Percentiles rank a stretch among this genome's conserved stretches.
Conservation (phyloP, 2,329 filamentous ascomycete genomes). For the Drechslerella coelobrocha region DNA sequence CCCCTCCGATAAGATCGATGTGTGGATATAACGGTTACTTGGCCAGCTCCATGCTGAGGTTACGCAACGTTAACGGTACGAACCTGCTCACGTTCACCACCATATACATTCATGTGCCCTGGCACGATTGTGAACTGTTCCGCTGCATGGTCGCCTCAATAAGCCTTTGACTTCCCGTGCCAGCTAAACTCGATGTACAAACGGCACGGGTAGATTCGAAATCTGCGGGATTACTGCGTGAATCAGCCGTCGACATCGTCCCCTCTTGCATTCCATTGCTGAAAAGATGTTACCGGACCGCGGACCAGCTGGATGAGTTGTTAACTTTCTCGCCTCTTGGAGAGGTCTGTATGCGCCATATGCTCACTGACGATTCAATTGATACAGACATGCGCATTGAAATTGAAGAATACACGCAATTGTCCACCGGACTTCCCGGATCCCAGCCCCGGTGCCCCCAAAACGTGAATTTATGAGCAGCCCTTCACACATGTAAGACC, state of each 20-base stretch:
- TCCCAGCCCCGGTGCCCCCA: background rate
- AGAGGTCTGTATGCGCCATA: background rate
- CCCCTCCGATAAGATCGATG: conserved; percentile 23
- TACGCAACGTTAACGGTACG: conserved; percentile 11
- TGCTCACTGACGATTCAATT: background rate
- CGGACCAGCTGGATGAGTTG: conserved; percentile 33
- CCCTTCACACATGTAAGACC: background rate
- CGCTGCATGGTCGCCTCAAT: conserved; percentile 30
- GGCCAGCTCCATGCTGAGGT: background rate
- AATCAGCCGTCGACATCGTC: too few species aligned
- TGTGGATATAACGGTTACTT: background rate
- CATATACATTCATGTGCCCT: background rate
- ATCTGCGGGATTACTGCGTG: conserved; percentile 40
- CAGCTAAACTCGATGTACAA: conserved; percentile 24
- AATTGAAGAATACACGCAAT: background rate
- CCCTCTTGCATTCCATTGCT: background rate
- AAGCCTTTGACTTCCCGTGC: conserved; percentile 40
- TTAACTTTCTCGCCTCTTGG: conserved; percentile 5
- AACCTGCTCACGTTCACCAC: background rate
- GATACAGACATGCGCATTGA: background rate
- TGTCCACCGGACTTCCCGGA: background rate
- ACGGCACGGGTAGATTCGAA: conserved; percentile 20
- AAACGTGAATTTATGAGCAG: background rate
- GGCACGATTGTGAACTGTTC: background rate
- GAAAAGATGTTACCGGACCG: too few species aligned